Evolutionary conservation across 805 yeast genomes (phyloP).

Genomic region (Nakazawaea ishiwadae): DNA sequence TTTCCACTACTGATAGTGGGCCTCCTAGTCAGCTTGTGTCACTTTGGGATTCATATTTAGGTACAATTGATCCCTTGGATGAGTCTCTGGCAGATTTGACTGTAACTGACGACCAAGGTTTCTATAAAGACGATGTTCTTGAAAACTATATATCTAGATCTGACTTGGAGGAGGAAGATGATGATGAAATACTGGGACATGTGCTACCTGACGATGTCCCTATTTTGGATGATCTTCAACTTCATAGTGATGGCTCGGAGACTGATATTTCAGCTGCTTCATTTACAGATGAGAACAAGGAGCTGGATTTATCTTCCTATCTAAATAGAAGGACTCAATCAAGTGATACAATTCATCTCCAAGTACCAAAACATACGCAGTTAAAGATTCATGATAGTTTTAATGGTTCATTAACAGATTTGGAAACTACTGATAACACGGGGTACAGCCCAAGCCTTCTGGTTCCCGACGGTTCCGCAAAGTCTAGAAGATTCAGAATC

Average conservation of each 20-base stretch:
- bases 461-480: not conserved
- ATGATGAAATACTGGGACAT: constrained; percentile 17
- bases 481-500: constrained; percentile 32
- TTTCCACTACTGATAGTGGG: constrained; percentile 2
- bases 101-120: constrained; percentile 13
- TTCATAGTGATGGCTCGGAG: constrained; percentile 11
- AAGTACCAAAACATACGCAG: not conserved
- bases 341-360: not conserved
- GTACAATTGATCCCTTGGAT: not conserved
- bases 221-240: not conserved
- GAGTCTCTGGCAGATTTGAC: constrained; percentile 6
- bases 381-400: not conserved
- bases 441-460: not conserved
- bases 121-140: constrained; percentile 8
- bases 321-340: too few relatives aligned
- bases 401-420: constrained; percentile 6
- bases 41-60: constrained; percentile 6
- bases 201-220: constrained; percentile 13
- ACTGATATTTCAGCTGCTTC: constrained; percentile 15
- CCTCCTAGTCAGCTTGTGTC: constrained; percentile 1
- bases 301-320: not conserved
- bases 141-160: not conserved
- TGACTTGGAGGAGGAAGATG: constrained; percentile 11
- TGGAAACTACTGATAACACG: constrained; percentile 7
- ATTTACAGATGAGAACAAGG: constrained; percentile 10